Conservation (phyloP, 305 asterid species). For the Fraxinus paxiana region DNA sequence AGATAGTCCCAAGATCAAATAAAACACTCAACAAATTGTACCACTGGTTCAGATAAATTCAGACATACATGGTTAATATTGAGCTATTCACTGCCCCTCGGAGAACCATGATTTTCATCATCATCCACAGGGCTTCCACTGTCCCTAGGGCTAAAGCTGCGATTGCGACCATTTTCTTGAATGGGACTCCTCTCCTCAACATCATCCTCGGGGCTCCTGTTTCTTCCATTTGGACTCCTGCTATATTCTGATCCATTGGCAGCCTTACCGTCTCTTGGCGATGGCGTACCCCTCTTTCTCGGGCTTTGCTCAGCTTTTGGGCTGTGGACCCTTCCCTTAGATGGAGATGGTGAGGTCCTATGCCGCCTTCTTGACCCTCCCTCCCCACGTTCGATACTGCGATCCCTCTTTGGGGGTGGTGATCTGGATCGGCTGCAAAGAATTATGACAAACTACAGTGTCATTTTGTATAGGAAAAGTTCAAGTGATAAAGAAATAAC, state of each 20-base stretch:
- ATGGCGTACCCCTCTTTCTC: slow-evolving; percentile 31
- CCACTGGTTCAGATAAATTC: neutral
- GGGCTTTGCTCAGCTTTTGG: slow-evolving; percentile 48
- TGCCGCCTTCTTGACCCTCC: slow-evolving; percentile 2
- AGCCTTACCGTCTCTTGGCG: neutral
- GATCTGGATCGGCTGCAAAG: slow-evolving; percentile 73
- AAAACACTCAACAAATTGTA: neutral
- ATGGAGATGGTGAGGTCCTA: neutral
- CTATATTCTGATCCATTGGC: neutral
- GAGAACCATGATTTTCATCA: slow-evolving; percentile 44
- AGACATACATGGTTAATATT: neutral
- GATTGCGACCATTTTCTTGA: slow-evolving; percentile 42
- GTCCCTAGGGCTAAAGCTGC: slow-evolving; percentile 59
- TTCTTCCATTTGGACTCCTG: slow-evolving; percentile 42
- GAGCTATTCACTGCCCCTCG: slow-evolving; percentile 42
- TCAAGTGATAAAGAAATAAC: neutral
- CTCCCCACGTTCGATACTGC: slow-evolving; percentile 16
- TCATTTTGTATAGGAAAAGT: neutral
- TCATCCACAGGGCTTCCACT: slow-evolving; percentile 61
- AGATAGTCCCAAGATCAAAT: neutral
- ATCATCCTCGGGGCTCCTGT: slow-evolving; percentile 45
- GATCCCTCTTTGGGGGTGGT: slow-evolving; percentile 58
- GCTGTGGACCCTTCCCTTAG: slow-evolving; percentile 16
- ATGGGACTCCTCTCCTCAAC: slow-evolving; percentile 10
- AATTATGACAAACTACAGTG: neutral